Percentiles rank a stretch among this genome's conserved stretches.
These are phyloP conservation scores for Infundibulicybe gibba DNA, from an alignment of 768 basidiomycete species.

Conservation along the genomic window DNA sequence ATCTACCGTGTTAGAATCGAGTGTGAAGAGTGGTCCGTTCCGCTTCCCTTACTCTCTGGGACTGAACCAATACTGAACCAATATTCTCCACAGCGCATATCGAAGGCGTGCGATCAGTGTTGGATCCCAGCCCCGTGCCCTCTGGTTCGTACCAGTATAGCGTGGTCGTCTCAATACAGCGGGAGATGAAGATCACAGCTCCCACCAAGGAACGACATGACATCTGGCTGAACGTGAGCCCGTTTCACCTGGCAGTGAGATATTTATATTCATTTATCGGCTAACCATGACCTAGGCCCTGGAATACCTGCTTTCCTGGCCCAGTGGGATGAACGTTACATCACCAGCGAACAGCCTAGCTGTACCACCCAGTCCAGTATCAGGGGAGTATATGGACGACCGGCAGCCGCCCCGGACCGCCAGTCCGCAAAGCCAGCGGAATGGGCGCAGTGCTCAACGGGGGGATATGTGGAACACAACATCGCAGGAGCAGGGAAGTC, in stretches of 20 bases:
- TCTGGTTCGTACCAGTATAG: slow-evolving; percentile 92
- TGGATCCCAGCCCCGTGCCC: slow-evolving; percentile 93
- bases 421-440: slow-evolving; percentile 76
- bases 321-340: slow-evolving; percentile 35
- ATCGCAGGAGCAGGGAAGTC: slow-evolving; percentile 74
- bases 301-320: slow-evolving; percentile 84
- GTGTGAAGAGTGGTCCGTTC: slow-evolving; percentile 91
- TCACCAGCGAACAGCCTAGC: slow-evolving; percentile 33
- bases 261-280: slow-evolving; percentile 3
- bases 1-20: slow-evolving; percentile 82
- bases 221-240: slow-evolving; percentile 95
- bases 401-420: slow-evolving; percentile 43
- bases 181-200: slow-evolving; percentile 99
- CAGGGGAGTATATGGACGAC: slow-evolving; percentile 48
- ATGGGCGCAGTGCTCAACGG: slow-evolving; percentile 52
- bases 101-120: slow-evolving; percentile 85
- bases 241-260: slow-evolving; percentile 9
- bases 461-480: slow-evolving; percentile 73
- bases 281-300: slow-evolving; percentile 88
- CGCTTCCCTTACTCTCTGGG: slow-evolving; percentile 3
- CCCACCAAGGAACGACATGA: slow-evolving; percentile 94
- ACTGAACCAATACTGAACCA: slow-evolving; percentile 6
- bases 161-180: slow-evolving; percentile 86
- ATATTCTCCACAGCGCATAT: slow-evolving; percentile 70
- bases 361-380: slow-evolving; percentile 46